phyloP scores from a whole-genome alignment of 352 stramenopile species.

The Phytopythium helicoides region DNA sequence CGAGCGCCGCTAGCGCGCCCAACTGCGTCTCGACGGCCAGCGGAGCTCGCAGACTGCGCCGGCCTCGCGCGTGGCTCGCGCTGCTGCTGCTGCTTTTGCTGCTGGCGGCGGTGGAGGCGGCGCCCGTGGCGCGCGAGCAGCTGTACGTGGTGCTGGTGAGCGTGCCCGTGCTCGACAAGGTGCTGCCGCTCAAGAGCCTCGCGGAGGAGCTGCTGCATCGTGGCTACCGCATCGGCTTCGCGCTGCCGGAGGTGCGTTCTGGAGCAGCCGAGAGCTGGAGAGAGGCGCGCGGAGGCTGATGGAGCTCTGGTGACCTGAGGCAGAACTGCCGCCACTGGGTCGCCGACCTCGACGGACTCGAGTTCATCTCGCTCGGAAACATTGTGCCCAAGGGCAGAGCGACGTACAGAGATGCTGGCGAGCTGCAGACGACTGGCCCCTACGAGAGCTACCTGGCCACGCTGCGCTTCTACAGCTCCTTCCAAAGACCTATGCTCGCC shows the following conservation, averaged over 20 bases:
- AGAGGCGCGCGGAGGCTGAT: too few relatives aligned
- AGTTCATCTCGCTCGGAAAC: constrained; percentile 78
- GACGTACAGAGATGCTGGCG: constrained; percentile 20
- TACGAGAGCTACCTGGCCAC: constrained; percentile 69
- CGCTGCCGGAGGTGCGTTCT: constrained; percentile 59
- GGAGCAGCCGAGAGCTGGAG: too few relatives aligned
- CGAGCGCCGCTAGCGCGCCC: not conserved
- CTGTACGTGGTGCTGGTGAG: constrained; percentile 83
- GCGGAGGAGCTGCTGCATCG: constrained; percentile 69
- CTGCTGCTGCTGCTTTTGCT: constrained; percentile 16
- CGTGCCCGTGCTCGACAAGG: constrained; percentile 81
- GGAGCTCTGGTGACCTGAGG: not conserved
- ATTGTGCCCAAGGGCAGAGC: constrained; percentile 43
- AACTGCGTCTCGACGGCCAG: not conserved
- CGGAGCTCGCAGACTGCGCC: not conserved
- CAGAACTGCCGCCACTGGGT: constrained; percentile 79
- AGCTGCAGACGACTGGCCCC: constrained; percentile 35
- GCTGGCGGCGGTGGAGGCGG: not conserved
- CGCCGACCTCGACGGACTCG: constrained; percentile 63
- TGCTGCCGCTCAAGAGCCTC: constrained; percentile 78
- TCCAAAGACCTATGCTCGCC: constrained; percentile 73
- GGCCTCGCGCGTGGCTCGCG: constrained; percentile 4
- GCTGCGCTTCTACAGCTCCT: constrained; percentile 74
- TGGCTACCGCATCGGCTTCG: constrained; percentile 76
- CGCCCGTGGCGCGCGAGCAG: constrained; percentile 13